Percentiles rank a stretch among this genome's conserved stretches.
Conservation (phyloP, 2,329 filamentous ascomycete genomes). For the Paecilomyces niveus region DNA sequence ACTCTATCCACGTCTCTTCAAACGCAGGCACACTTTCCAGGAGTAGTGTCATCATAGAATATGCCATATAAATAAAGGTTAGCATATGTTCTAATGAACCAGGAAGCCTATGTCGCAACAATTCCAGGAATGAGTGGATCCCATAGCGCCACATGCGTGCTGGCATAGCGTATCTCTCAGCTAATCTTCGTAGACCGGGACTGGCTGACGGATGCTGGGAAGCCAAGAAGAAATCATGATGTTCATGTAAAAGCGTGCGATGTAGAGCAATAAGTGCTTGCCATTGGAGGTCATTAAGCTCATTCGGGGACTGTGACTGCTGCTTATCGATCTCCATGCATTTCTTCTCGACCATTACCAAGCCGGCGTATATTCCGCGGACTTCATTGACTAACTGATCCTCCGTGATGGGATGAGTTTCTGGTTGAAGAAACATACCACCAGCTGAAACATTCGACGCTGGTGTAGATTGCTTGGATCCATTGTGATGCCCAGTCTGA, state of each 20-base stretch:
- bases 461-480: neutral
- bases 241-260: conserved; percentile 70
- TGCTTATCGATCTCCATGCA: conserved; percentile 75
- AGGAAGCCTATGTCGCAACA: conserved; percentile 67
- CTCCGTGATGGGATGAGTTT: conserved; percentile 64
- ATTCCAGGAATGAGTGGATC: conserved; percentile 76
- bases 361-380: conserved; percentile 56
- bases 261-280: conserved; percentile 77
- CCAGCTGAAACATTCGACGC: neutral
- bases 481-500: neutral
- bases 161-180: conserved; percentile 82
- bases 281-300: conserved; percentile 63
- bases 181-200: conserved; percentile 58
- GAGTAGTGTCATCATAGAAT: conserved; percentile 80
- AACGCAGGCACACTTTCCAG: conserved; percentile 81
- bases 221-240: conserved; percentile 80
- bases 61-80: conserved; percentile 80
- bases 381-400: conserved; percentile 76
- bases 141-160: conserved; percentile 91
- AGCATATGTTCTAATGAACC: conserved; percentile 81
- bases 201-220: conserved; percentile 77
- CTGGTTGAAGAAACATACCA: conserved; percentile 48
- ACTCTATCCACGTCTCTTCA: conserved; percentile 88
- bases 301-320: conserved; percentile 48
- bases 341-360: conserved; percentile 81